phyloP scores from a whole-genome alignment of 2,329 filamentous ascomycete species.

The Alternaria tenuissima region DNA sequence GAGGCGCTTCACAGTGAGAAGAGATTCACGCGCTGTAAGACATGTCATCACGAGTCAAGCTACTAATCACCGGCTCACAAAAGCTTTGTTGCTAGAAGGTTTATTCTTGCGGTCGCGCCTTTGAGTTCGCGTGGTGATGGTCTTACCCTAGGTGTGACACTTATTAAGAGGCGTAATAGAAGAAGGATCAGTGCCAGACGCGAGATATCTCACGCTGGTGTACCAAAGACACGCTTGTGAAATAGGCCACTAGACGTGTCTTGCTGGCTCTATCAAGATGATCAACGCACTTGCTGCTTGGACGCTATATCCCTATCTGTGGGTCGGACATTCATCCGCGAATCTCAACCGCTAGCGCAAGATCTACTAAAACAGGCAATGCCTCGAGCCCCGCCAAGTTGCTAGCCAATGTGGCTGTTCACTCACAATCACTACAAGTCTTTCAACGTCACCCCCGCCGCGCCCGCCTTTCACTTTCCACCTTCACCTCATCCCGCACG shows the following conservation, averaged over 20 bases:
- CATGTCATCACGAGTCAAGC: neutral
- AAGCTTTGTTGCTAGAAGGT: neutral
- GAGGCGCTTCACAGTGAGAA: neutral
- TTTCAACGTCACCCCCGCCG: neutral
- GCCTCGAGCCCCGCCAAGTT: too few relatives aligned
- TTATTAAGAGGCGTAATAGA: neutral
- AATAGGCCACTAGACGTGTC: neutral
- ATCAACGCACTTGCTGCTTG: too few relatives aligned
- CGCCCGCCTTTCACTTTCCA: neutral
- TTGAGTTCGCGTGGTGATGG: neutral
- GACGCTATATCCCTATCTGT: neutral
- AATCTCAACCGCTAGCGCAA: neutral
- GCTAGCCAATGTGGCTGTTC: neutral
- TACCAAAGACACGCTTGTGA: neutral
- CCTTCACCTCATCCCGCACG: neutral
- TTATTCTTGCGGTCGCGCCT: neutral
- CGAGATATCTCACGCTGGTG: neutral
- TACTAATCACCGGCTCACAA: accelerated
- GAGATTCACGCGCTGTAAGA: neutral
- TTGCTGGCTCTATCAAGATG: neutral
- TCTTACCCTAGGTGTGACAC: neutral
- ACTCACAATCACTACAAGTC: neutral
- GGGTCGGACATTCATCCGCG: neutral
- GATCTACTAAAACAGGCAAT: neutral
- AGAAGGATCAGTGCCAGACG: neutral